Percentiles rank a stretch among this genome's conserved stretches.
Conservation (phyloP, 176 grass and related monocot genomes). For the bread wheat (Triticum aestivum) region DNA sequence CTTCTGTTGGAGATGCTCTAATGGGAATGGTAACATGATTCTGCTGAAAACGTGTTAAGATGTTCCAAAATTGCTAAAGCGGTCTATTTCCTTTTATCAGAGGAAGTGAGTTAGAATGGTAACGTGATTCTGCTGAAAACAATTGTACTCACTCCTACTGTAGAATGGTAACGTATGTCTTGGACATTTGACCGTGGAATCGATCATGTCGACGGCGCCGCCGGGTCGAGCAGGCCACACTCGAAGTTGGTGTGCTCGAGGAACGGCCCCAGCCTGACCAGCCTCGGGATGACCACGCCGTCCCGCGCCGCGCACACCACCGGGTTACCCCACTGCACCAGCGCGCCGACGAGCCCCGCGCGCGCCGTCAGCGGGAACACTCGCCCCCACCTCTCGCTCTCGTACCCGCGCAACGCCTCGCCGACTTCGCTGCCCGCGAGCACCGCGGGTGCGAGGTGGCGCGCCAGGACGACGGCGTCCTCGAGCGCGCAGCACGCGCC, state of each 20-base stretch:
- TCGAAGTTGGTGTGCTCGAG: slow-evolving; percentile 91
- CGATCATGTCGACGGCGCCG: slow-evolving; percentile 21
- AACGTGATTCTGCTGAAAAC: too few species aligned
- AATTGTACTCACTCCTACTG: too few species aligned
- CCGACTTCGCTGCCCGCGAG: not conserved
- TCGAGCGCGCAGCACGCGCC: slow-evolving; percentile 89
- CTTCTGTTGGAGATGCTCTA: too few species aligned
- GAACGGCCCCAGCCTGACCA: slow-evolving; percentile 71
- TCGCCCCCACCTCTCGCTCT: slow-evolving; percentile 63
- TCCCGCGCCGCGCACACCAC: slow-evolving; percentile 71
- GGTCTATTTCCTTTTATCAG: too few species aligned
- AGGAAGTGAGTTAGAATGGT: too few species aligned
- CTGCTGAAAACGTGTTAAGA: too few species aligned
- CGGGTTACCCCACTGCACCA: slow-evolving; percentile 89
- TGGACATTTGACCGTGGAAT: too few species aligned
- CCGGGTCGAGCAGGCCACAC: slow-evolving; percentile 58
- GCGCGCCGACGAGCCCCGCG: slow-evolving; percentile 63
- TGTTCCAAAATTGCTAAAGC: too few species aligned
- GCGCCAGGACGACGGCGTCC: slow-evolving; percentile 76
- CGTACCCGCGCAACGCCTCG: slow-evolving; percentile 54
- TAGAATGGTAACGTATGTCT: too few species aligned
- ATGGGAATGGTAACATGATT: too few species aligned
- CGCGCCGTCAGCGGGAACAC: slow-evolving; percentile 76
- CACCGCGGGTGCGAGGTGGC: slow-evolving; percentile 41
- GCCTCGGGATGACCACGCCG: slow-evolving; percentile 65